Base-by-base conservation (phyloP, 2,329 filamentous ascomycete species). In the Sclerotinia trifoliorum region DNA sequence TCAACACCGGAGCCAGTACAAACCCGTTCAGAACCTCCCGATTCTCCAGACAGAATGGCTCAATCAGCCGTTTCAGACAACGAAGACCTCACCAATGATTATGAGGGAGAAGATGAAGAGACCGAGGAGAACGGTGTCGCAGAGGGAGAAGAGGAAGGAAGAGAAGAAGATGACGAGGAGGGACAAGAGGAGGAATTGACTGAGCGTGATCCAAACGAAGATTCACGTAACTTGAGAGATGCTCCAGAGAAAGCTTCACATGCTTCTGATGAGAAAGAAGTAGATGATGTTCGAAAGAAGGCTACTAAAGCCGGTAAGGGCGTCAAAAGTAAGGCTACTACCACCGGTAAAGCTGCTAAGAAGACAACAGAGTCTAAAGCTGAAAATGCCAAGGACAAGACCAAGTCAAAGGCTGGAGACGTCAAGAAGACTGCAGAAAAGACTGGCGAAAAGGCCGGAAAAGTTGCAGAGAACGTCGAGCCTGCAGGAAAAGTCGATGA, bases 401-500 rank as follows among this genome's bases (percentile, higher is more conserved):
- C 54, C 10, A 29, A 66, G 21, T 32, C 51, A 3, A 35, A 29
- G 2, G 11, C 64, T 10, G 64, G 32, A 8, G 64, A 60, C 3
- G 10, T 39, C 10, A 52, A 66, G 24, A n/a, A 60, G 11, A 26
- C 64, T 24, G 51, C 63, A 24, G 29, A 49, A 19, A 19, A 66
- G 1, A 26, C 52, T 24, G 52, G n/a, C 8, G 29, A 66, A 15
- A 26, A 56, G 8, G 51, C 29, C 5, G 32, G 54, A 10, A 52
- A 32, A 42, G 19, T 24, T 3, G 63, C 63, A 26, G 65, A 67
- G 21, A 49, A 65, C 11, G 26, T 56, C 10, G 42, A 70, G 21
- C 66, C 68, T 52, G 69, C 69, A 2, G 74, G 71, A 32, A 71
- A 52, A 24, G 67, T 74, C 70, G 84, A 86, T 72, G 81, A 83